Evolutionary conservation across 1,284 basidiomycete species (phyloP).

Genomic region (Ceratobasidium sp.): DNA sequence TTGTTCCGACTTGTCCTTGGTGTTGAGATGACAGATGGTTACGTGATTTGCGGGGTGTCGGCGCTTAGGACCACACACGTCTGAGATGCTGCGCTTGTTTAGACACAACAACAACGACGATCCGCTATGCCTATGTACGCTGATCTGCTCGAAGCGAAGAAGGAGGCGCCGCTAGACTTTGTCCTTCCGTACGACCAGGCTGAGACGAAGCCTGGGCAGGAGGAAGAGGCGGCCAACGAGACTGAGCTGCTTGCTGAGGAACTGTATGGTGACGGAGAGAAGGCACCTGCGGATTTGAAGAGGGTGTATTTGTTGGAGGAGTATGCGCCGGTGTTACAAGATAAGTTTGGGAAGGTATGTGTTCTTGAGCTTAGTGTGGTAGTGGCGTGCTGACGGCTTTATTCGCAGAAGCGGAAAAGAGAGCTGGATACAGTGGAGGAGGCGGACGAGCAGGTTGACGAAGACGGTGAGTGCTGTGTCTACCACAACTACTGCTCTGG

Average conservation of each 20-base stretch:
- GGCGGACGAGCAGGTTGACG: constrained; percentile 39
- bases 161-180: constrained; percentile 21
- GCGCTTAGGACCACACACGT: constrained; percentile 1
- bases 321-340: constrained; percentile 35
- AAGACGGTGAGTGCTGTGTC: constrained; percentile 17
- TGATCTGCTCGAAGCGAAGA: constrained; percentile 33
- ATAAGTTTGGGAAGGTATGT: constrained; percentile 28
- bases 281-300: constrained; percentile 32
- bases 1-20: constrained; percentile 19
- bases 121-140: constrained; percentile 43
- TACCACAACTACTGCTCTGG: not conserved
- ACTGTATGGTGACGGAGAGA: constrained; percentile 42
- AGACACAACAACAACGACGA: not conserved
- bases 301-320: constrained; percentile 40
- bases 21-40: constrained; percentile 6
- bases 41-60: constrained; percentile 19
- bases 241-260: constrained; percentile 30
- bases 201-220: not conserved
- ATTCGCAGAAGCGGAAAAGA: constrained; percentile 31
- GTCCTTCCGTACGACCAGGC: constrained; percentile 38
- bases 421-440: constrained; percentile 39
- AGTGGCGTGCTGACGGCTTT: not conserved
- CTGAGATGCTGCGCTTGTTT: not conserved
- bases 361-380: not conserved
- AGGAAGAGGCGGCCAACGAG: not conserved